Percentiles rank a stretch among this genome's conserved stretches.
Evolutionary conservation across 2,329 filamentous ascomycete genomes (phyloP).

Genomic region (Cladosporium sp.): DNA sequence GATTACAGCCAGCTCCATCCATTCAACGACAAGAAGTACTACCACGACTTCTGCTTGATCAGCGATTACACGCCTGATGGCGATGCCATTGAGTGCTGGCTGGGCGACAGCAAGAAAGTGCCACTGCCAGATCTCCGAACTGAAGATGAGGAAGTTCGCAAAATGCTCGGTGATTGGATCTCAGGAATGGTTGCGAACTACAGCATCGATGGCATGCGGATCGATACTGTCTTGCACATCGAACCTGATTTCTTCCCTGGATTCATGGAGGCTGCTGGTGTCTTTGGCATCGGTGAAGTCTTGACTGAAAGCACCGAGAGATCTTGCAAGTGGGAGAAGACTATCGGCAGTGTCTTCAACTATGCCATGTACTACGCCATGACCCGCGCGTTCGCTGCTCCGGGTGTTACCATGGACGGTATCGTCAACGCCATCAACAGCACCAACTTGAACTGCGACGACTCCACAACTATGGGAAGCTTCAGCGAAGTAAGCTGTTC

Average conservation of each 20-base stretch:
- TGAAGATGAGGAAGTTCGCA: conserved; percentile 42
- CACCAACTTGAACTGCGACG: conserved; percentile 39
- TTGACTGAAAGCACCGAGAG: conserved; percentile 34
- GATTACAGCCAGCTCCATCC: conserved; percentile 56
- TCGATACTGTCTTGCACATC: conserved; percentile 43
- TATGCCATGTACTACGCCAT: conserved; percentile 43
- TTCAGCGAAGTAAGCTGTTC: conserved; percentile 36
- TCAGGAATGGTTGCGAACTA: conserved; percentile 45
- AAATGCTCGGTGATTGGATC: conserved; percentile 46
- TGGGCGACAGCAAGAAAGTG: conserved; percentile 50
- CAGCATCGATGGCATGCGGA: conserved; percentile 41
- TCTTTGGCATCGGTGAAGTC: conserved; percentile 43
- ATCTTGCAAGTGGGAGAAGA: conserved; percentile 39
- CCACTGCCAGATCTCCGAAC: conserved; percentile 51
- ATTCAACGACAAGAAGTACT: conserved; percentile 60
- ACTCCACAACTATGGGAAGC: conserved; percentile 40
- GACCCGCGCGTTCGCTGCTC: conserved; percentile 39
- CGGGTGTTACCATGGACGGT: conserved; percentile 38
- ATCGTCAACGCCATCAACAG: conserved; percentile 39
- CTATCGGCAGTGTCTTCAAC: conserved; percentile 41
- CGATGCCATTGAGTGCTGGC: conserved; percentile 50
- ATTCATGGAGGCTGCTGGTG: conserved; percentile 37
- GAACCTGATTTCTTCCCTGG: conserved; percentile 38
- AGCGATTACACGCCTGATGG: conserved; percentile 51
- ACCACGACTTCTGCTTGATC: conserved; percentile 60